Evolutionary conservation across 106 monocot species (phyloP).

Genomic region (Platanthera zijinensis): DNA sequence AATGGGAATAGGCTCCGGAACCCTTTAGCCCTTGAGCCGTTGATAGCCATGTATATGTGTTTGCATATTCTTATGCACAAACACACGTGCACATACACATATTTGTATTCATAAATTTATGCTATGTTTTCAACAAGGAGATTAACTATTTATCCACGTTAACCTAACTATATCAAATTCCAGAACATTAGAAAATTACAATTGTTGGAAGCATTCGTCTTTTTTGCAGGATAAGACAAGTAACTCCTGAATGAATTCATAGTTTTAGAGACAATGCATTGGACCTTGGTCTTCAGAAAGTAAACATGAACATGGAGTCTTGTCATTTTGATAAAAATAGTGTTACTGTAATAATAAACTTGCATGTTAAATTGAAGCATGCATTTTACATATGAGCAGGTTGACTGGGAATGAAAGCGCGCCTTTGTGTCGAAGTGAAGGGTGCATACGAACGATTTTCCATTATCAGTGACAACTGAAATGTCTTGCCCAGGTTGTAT

Average conservation of each 20-base stretch:
- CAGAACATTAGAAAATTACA: neutral
- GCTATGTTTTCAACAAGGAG: no score
- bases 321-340: neutral
- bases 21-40: no score
- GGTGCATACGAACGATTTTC: slow-evolving; percentile 66
- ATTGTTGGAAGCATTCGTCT: neutral
- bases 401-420: neutral
- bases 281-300: neutral
- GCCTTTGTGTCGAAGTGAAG: slow-evolving; percentile 82
- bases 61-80: no score
- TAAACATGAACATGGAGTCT: neutral
- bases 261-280: neutral
- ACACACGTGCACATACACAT: no score
- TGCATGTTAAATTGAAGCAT: neutral
- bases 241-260: neutral
- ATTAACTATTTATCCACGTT: neutral
- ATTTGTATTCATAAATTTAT: no score
- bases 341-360: neutral
- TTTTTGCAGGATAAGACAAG: neutral
- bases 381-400: neutral
- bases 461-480: slow-evolving; percentile 49
- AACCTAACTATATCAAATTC: neutral
- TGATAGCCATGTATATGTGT: no score
- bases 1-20: no score
- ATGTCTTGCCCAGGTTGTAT: slow-evolving; percentile 73